Conservation (phyloP, 2,329 filamentous ascomycete species). For the Fusarium globosum region DNA sequence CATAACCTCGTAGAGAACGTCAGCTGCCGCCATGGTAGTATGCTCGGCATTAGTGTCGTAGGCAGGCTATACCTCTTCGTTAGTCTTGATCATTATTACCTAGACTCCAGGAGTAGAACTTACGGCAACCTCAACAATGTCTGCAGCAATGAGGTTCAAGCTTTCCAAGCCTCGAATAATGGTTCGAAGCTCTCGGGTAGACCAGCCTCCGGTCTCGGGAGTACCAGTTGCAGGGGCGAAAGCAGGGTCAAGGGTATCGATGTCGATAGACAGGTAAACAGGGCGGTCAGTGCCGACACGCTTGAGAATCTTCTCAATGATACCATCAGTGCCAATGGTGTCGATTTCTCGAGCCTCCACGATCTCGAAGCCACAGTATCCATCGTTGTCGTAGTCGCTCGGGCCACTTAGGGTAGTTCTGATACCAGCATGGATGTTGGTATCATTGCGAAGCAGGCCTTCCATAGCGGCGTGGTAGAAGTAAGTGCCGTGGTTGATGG, state of each 20-base stretch:
- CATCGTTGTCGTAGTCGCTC: slow-evolving; percentile 79
- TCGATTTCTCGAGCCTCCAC: slow-evolving; percentile 71
- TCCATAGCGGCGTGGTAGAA: slow-evolving; percentile 86
- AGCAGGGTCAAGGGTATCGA: slow-evolving; percentile 84
- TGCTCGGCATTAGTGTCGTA: slow-evolving; percentile 79
- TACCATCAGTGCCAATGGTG: slow-evolving; percentile 70
- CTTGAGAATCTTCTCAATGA: slow-evolving; percentile 81
- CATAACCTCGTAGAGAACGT: slow-evolving; percentile 82
- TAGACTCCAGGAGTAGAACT: not conserved
- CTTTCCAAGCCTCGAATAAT: slow-evolving; percentile 76
- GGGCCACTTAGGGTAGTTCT: slow-evolving; percentile 79
- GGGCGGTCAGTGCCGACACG: slow-evolving; percentile 79
- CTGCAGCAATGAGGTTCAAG: slow-evolving; percentile 75
- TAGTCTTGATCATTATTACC: not conserved
- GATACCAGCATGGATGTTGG: slow-evolving; percentile 89
- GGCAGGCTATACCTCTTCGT: slow-evolving; percentile 59
- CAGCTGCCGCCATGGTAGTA: slow-evolving; percentile 78
- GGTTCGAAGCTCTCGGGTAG: slow-evolving; percentile 76
- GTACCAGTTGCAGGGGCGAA: slow-evolving; percentile 82
- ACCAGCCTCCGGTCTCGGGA: slow-evolving; percentile 81
- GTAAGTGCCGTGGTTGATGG: slow-evolving; percentile 89
- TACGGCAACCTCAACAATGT: slow-evolving; percentile 74
- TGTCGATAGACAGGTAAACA: slow-evolving; percentile 86
- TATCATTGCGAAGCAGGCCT: slow-evolving; percentile 82
- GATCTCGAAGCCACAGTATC: slow-evolving; percentile 82